phyloP scores from a whole-genome alignment of 805 yeast species.

The Blastobotrys terrestris region DNA sequence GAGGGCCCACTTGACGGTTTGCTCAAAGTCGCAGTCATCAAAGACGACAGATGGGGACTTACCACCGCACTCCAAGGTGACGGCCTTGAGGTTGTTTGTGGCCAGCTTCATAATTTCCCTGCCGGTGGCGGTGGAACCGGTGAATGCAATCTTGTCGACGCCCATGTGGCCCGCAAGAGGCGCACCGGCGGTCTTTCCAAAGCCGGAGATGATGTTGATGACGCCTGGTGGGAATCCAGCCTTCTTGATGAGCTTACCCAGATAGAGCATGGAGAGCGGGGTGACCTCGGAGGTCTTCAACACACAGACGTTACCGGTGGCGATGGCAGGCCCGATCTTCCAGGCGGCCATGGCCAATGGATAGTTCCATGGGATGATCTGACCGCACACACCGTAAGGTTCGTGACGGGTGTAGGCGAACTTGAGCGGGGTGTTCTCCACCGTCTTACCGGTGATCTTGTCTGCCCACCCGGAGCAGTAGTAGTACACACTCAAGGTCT shows the following conservation, averaged over 20 bases:
- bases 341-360: slow-evolving; percentile 91
- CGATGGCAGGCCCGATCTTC: slow-evolving; percentile 91
- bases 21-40: slow-evolving; percentile 74
- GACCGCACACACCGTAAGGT: slow-evolving; percentile 94
- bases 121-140: slow-evolving; percentile 93
- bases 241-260: slow-evolving; percentile 60
- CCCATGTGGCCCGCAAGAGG: slow-evolving; percentile 71
- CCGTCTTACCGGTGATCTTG: slow-evolving; percentile 55
- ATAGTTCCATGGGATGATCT: slow-evolving; percentile 96
- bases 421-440: slow-evolving; percentile 69
- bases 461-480: slow-evolving; percentile 91
- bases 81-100: slow-evolving; percentile 79
- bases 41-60: slow-evolving; percentile 89
- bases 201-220: slow-evolving; percentile 79
- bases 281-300: slow-evolving; percentile 90
- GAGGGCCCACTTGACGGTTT: slow-evolving; percentile 69
- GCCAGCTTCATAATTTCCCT: slow-evolving; percentile 74
- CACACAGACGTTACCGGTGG: slow-evolving; percentile 84
- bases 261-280: slow-evolving; percentile 79
- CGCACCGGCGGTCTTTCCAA: slow-evolving; percentile 78
- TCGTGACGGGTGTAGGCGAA: slow-evolving; percentile 78
- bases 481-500: slow-evolving; percentile 63
- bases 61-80: slow-evolving; percentile 94
- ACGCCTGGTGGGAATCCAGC: slow-evolving; percentile 94
- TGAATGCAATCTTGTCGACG: slow-evolving; percentile 87